Evolutionary conservation across 305 asterid species (phyloP), one percentile per base, ranked within the genome.

Genomic region (Coffea humblotiana): DNA sequence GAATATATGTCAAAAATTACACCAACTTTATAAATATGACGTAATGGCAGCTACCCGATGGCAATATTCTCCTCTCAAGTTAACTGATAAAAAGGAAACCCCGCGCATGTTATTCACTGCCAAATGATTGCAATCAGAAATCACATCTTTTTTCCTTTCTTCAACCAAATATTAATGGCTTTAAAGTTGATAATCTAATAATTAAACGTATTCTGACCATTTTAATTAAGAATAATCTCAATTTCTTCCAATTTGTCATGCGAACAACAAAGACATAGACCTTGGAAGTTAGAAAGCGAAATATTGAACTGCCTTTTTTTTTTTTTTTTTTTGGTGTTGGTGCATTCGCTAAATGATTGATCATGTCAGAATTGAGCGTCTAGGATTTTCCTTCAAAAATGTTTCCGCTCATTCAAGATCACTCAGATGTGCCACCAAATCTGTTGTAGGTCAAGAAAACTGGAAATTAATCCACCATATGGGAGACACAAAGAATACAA

Each of bases 1-100:
- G 82, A 81, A 85, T 83, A 85, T 83, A 83, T 85, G 68, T 71
- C 74, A 56, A 80, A 75, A 83, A 83, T 77, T 77, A 71, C 82
- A 74, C 72, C 64, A 63, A 16, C 82, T 83, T 78, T 81, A 32
- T 35, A 45, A 15, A 45, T 58, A 60, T 77, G 79, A 84, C 84
- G 78, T 75, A 23, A 27, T 51, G 27, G 68, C 49, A 75, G 27
- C 70, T 49, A 63, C 80, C 71, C 10, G 32, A 3, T 7, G 7
- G 43, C 3, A 37, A 37, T 37, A 37, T 37, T 37, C 43, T 37
- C 43, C 43, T 37, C 43, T 37, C 43, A 11, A 61, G 13, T 23
- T n/a, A 61, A 37, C 1, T 4, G 8, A 58, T 58, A 14, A 0
- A n/a, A 40, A n/a, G 25, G 3, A 2, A 4, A 15, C 5, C 13